phyloP scores from a whole-genome alignment of 495 filamentous ascomycete genomes.

The Aspergillus haitiensis region DNA sequence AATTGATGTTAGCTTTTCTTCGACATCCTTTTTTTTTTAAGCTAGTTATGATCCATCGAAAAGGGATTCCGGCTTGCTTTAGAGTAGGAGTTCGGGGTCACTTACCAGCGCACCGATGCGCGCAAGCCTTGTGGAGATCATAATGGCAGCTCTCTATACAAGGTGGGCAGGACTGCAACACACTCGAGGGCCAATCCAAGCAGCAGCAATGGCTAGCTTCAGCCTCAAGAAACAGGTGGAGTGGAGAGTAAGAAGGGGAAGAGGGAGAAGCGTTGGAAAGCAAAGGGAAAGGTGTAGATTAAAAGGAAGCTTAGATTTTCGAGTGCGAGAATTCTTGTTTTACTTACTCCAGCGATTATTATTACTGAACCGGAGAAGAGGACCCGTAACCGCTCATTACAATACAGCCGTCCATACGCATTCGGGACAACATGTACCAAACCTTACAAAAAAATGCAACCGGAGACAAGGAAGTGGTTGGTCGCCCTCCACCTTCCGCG shows the following conservation, averaged over 20 bases:
- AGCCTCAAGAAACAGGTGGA: conserved; percentile 37
- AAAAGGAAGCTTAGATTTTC: conserved; percentile 47
- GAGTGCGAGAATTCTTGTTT: conserved; percentile 38
- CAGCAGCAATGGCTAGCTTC: conserved; percentile 43
- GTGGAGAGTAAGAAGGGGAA: conserved; percentile 36
- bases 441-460: conserved; percentile 26
- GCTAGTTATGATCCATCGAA: conserved; percentile 8
- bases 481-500: conserved; percentile 4
- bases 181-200: conserved; percentile 39
- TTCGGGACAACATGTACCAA: conserved; percentile 29
- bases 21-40: neutral
- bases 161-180: conserved; percentile 33
- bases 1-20: conserved; percentile 29
- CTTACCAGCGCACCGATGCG: conserved; percentile 60
- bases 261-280: conserved; percentile 25
- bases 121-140: conserved; percentile 58
- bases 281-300: conserved; percentile 41
- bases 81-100: conserved; percentile 14
- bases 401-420: conserved; percentile 38
- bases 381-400: conserved; percentile 48
- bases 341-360: conserved; percentile 28
- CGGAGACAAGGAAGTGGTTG: conserved; percentile 31
- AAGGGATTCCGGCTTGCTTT: neutral
- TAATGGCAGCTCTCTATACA: conserved; percentile 48
- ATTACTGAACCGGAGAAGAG: conserved; percentile 44